Percentiles rank a stretch among this genome's conserved stretches.
Evolutionary conservation across 768 basidiomycete genomes (phyloP).

Genomic region (Goffeauzyma gilvescens): DNA sequence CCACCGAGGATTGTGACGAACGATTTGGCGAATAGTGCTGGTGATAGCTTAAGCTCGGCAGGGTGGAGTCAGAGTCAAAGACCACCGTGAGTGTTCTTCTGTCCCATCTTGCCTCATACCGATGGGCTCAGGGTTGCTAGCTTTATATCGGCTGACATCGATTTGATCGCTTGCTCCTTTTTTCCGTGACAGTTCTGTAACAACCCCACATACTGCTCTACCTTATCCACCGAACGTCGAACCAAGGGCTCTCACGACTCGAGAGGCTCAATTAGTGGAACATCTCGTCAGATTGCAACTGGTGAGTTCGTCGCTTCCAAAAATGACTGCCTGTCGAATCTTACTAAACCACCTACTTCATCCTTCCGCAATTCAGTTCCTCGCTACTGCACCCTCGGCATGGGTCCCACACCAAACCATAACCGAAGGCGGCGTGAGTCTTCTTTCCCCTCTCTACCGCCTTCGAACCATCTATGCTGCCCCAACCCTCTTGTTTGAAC

Average conservation of each 20-base stretch:
- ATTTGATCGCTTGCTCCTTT: too few species aligned
- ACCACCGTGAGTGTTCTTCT: too few species aligned
- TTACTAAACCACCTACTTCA: not conserved
- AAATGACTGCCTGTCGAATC: not conserved
- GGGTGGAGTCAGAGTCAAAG: too few species aligned
- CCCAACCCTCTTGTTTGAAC: too few species aligned
- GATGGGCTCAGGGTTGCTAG: too few species aligned
- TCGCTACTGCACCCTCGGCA: slow-evolving; percentile 24
- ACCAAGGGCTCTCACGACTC: slow-evolving; percentile 16
- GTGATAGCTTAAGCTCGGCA: too few species aligned
- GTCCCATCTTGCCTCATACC: too few species aligned
- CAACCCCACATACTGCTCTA: slow-evolving; percentile 14
- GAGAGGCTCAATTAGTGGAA: slow-evolving; percentile 19
- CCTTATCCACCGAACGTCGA: slow-evolving; percentile 14
- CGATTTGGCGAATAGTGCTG: too few species aligned
- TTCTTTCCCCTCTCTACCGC: not conserved
- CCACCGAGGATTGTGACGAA: too few species aligned
- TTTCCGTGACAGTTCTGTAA: not conserved
- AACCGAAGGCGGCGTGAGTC: slow-evolving; percentile 1
- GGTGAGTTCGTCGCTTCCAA: slow-evolving; percentile 11
- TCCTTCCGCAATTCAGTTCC: slow-evolving; percentile 15
- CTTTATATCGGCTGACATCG: too few species aligned
- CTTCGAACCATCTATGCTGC: too few species aligned
- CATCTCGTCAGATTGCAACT: slow-evolving; percentile 22
- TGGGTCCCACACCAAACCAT: slow-evolving; percentile 11